A percentile compares a stretch with the other conserved stretches of the same genome.
Conservation (phyloP, 805 yeast genomes). For the Candida sithepensis region DNA sequence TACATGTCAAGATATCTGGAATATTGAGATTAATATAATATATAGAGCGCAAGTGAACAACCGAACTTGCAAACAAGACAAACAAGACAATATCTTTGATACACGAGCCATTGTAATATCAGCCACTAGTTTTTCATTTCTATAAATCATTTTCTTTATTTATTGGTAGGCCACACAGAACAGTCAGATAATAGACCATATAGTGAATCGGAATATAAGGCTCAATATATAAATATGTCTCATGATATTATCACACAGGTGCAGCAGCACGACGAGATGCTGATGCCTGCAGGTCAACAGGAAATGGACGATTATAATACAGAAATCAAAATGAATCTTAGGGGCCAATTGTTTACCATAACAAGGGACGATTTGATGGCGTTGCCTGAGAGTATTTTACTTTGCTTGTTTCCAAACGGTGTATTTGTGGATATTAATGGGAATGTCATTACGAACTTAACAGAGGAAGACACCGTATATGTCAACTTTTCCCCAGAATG, state of each 20-base stretch:
- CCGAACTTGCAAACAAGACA: background rate
- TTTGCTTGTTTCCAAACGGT: slow-evolving; percentile 88
- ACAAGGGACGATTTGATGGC: slow-evolving; percentile 88
- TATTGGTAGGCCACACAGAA: no score
- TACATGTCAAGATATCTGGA: background rate
- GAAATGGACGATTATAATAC: slow-evolving; percentile 52
- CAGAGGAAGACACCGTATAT: slow-evolving; percentile 74
- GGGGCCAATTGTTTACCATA: slow-evolving; percentile 71
- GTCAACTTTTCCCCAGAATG: slow-evolving; percentile 87
- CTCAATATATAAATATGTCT: slow-evolving; percentile 21
- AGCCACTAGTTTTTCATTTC: no score
- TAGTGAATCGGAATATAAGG: no score
- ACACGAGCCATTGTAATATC: no score
- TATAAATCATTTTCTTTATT: no score
- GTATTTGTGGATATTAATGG: slow-evolving; percentile 78
- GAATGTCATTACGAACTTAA: slow-evolving; percentile 70
- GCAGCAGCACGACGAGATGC: slow-evolving; percentile 28
- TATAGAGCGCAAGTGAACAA: background rate
- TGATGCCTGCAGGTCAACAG: slow-evolving; percentile 15
- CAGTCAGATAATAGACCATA: no score
- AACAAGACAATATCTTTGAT: no score
- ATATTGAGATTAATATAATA: slow-evolving; percentile 1
- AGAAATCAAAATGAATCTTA: slow-evolving; percentile 69
- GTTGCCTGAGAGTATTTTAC: slow-evolving; percentile 82
- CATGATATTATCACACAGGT: slow-evolving; percentile 70